Evolutionary conservation across 768 basidiomycete genomes (phyloP).

Genomic region (Pisolithus orientalis): DNA sequence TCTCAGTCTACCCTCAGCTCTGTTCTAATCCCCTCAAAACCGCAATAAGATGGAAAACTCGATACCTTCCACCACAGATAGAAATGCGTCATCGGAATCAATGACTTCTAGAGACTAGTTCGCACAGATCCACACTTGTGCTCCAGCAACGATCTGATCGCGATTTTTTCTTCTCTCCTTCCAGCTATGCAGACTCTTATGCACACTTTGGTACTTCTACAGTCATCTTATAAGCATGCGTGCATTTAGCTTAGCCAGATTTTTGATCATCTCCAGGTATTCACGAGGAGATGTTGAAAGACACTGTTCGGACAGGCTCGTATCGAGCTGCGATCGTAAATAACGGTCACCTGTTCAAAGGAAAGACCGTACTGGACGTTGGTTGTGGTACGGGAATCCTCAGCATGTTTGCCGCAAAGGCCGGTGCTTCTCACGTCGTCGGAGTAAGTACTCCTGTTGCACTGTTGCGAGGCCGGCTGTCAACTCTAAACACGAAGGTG

Average conservation of each 20-base stretch:
- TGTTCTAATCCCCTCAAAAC: conserved; percentile 2
- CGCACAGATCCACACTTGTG: conserved; percentile 33
- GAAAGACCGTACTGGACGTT: conserved; percentile 94
- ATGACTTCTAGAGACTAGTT: conserved; percentile 92
- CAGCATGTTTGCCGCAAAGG: conserved; percentile 97
- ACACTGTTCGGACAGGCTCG: conserved; percentile 88
- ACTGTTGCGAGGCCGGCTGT: conserved; percentile 2
- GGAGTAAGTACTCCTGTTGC: conserved; percentile 52
- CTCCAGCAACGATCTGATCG: conserved; percentile 31
- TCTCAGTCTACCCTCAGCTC: background rate
- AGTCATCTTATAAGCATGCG: background rate
- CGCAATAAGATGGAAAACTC: conserved; percentile 23
- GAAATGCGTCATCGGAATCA: conserved; percentile 26
- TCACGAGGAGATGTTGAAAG: conserved; percentile 99
- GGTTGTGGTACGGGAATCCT: conserved; percentile 98
- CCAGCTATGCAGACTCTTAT: conserved; percentile 92
- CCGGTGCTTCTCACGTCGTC: conserved; percentile 89
- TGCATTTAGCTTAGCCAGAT: conserved; percentile 3
- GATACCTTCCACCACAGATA: conserved; percentile 21
- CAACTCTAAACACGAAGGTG: conserved; percentile 48
- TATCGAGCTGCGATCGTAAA: conserved; percentile 94
- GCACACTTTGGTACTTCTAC: conserved; percentile 77
- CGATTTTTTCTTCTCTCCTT: conserved; percentile 27
- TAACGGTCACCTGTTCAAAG: conserved; percentile 93
- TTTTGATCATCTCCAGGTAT: conserved; percentile 53